Percentiles rank a stretch among this genome's conserved stretches.
Conservation (phyloP, 352 stramenopile species). For the Phytophthora tentaculata region DNA sequence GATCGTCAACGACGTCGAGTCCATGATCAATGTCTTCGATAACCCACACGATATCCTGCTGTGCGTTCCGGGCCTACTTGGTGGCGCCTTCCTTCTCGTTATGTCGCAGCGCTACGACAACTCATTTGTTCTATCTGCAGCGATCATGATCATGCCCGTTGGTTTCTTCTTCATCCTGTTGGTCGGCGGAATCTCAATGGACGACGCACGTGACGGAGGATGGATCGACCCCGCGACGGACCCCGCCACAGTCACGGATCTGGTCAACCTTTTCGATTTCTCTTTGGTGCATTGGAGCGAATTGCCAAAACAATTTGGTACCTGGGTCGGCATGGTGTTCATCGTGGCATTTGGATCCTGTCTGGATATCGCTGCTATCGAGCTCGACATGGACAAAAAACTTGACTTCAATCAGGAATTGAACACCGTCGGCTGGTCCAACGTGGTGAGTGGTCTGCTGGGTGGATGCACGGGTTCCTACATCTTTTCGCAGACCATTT, state of each 20-base stretch:
- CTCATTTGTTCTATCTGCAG: slow-evolving; percentile 67
- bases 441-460: slow-evolving; percentile 94
- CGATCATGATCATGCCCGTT: slow-evolving; percentile 89
- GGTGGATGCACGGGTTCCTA: slow-evolving; percentile 98
- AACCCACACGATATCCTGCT: slow-evolving; percentile 78
- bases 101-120: slow-evolving; percentile 80
- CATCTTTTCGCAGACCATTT: slow-evolving; percentile 99
- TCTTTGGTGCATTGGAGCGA: slow-evolving; percentile 87
- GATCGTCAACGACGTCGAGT: slow-evolving; percentile 85
- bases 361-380: slow-evolving; percentile 97
- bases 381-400: slow-evolving; percentile 94
- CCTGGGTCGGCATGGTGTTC: slow-evolving; percentile 96
- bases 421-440: slow-evolving; percentile 95
- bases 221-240: slow-evolving; percentile 89
- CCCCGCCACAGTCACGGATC: slow-evolving; percentile 56
- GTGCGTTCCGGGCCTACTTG: slow-evolving; percentile 82
- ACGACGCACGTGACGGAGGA: slow-evolving; percentile 90
- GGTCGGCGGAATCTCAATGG: slow-evolving; percentile 76
- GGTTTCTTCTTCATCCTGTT: slow-evolving; percentile 92
- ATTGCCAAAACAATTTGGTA: slow-evolving; percentile 90
- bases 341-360: slow-evolving; percentile 97
- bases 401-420: slow-evolving; percentile 96
- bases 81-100: slow-evolving; percentile 83
- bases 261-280: slow-evolving; percentile 93
- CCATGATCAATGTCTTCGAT: slow-evolving; percentile 67